Evolutionary conservation across 2,329 filamentous ascomycete species (phyloP).

Genomic region (Grosmannia huntii): DNA sequence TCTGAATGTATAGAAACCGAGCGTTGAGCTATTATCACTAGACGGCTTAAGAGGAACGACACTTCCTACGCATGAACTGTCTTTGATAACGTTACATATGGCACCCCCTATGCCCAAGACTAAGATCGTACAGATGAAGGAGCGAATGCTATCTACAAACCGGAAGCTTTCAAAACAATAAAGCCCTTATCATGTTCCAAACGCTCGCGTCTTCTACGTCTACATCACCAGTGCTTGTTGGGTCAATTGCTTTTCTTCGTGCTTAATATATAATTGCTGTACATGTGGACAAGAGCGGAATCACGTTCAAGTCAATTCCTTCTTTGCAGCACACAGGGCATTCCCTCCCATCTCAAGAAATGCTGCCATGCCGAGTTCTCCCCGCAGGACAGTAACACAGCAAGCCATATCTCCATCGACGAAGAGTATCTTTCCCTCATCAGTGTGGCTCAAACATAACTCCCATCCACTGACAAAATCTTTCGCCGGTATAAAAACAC

Average conservation of each 20-base stretch:
- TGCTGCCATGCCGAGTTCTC: neutral
- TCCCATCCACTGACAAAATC: slow-evolving; percentile 6
- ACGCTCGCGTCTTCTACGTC: no score
- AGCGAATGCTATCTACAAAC: no score
- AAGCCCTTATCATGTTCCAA: no score
- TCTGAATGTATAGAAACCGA: no score
- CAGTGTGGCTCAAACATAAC: slow-evolving; percentile 59
- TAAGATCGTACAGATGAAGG: no score
- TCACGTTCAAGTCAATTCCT: slow-evolving; percentile 83
- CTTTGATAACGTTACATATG: no score
- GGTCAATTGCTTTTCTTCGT: neutral
- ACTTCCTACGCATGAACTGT: no score
- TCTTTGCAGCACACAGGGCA: slow-evolving; percentile 83
- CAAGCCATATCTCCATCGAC: slow-evolving; percentile 14
- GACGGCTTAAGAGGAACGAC: no score
- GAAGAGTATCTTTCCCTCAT: slow-evolving; percentile 99
- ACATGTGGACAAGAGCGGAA: slow-evolving; percentile 35
- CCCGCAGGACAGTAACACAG: neutral
- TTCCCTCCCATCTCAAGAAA: slow-evolving; percentile 56
- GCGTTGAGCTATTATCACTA: no score
- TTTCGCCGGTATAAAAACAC: neutral
- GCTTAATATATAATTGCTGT: neutral
- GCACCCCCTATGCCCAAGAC: no score
- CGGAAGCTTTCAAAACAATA: no score
- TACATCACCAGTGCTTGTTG: no score